Conservation (phyloP, 306 rosid species). For the Casuarina cunninghamiana region DNA sequence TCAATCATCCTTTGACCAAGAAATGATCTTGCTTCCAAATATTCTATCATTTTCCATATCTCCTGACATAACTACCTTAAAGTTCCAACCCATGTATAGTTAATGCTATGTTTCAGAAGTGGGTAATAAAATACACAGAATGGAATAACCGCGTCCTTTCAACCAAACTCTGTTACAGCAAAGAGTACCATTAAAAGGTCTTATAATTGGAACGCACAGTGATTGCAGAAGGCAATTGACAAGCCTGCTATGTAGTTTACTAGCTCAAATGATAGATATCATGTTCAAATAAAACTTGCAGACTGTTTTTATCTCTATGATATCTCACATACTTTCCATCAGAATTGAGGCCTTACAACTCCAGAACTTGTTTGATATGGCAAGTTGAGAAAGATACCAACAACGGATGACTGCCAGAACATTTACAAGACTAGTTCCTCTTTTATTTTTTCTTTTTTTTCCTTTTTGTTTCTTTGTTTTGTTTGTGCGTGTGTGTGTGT, state of each 20-base stretch:
- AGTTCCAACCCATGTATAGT: background rate
- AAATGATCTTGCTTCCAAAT: background rate
- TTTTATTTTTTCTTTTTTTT: no score
- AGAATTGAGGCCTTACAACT: background rate
- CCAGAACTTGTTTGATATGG: background rate
- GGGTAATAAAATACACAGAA: background rate
- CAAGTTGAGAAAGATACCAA: background rate
- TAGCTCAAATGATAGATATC: no score
- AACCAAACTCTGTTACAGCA: background rate
- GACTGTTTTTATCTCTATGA: no score
- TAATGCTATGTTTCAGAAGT: no score
- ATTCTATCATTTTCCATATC: background rate
- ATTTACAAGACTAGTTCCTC: background rate
- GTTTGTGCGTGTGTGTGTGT: no score
- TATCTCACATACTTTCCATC: background rate
- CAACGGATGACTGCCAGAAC: background rate
- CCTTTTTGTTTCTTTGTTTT: no score
- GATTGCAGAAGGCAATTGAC: background rate
- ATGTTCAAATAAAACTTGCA: no score
- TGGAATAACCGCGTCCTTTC: background rate
- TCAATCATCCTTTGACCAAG: background rate
- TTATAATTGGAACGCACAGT: background rate
- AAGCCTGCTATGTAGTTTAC: no score
- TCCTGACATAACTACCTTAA: background rate
- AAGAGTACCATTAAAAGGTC: background rate